Base-by-base conservation (phyloP, 495 filamentous ascomycete genomes). In the Tetracladium marchalianum region DNA sequence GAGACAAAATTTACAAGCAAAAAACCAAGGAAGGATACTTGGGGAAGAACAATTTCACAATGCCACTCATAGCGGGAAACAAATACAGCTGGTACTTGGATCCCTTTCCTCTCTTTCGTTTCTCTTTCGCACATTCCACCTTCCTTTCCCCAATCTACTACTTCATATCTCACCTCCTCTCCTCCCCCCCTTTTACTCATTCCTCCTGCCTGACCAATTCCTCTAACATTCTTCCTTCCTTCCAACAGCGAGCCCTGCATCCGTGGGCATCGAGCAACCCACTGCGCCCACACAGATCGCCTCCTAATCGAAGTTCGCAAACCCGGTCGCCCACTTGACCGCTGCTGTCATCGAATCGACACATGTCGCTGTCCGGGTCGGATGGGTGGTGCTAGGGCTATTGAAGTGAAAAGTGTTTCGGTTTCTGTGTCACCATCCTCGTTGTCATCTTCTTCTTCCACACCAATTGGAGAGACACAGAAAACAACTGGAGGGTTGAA, bases 211-310 rank as follows among this genome's bases (percentile, higher is more conserved):
- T 36, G 1, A 6, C 35, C 15, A 11, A 32, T 9, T 12, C 12
- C 35, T 35, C 41, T 12, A 8, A 27, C 15, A 31, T 9, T 13
- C 31, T 12, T 7, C 19, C 15, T 19, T 9, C n/a, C 31, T 12
- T 7, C 19, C 47, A 10, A 24, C 46, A 82, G 78, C 55, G 75
- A 78, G 52, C 71, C 76, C 48, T 83, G 80, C 51, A 75, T 82
- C 50, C 74, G 76, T 12, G 80, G 80, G 31, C 80, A 83, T 59
- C 69, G 79, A 36, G 78, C 79, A n/a, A 75, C 77, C 47, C 75
- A 71, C 65, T 82, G 79, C 50, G 65, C 71, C 12, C 78, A 83
- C 57, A 73, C 68, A 24, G 76, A 80, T 43, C 65, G 78, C 46
- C 61, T 80, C 41, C 70, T 83, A 63, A 62, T 80, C 49, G 74